A percentile compares a stretch with the other conserved stretches of the same genome.
Evolutionary conservation across 805 yeast genomes (phyloP).

Genomic region (Kuraishia cidri): DNA sequence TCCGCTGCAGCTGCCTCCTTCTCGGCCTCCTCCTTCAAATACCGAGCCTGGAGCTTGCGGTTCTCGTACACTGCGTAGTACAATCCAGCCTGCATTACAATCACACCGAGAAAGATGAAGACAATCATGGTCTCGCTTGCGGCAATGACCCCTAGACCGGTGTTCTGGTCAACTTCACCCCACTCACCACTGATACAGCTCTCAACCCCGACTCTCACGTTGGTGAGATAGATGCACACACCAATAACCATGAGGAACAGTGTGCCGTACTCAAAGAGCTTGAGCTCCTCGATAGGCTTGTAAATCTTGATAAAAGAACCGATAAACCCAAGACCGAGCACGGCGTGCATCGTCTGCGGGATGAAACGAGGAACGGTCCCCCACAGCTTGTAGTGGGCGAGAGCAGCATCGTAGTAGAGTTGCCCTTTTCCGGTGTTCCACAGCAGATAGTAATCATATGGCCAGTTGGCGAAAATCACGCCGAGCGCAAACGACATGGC

Average conservation of each 20-base stretch:
- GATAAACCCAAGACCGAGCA: slow-evolving; percentile 54
- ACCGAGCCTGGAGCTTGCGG: slow-evolving; percentile 13
- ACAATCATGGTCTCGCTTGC: slow-evolving; percentile 79
- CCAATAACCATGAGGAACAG: slow-evolving; percentile 66
- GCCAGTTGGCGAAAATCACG: slow-evolving; percentile 64
- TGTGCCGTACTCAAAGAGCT: slow-evolving; percentile 85
- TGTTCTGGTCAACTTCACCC: slow-evolving; percentile 87
- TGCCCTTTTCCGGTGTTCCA: slow-evolving; percentile 49
- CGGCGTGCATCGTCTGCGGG: slow-evolving; percentile 53
- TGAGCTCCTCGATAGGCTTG: slow-evolving; percentile 79
- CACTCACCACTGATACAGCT: slow-evolving; percentile 67
- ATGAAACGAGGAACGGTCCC: slow-evolving; percentile 53
- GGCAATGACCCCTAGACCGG: slow-evolving; percentile 87
- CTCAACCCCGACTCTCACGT: slow-evolving; percentile 71
- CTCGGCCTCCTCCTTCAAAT: slow-evolving; percentile 12
- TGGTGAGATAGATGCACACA: slow-evolving; percentile 75
- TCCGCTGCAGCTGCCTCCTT: slow-evolving; percentile 1
- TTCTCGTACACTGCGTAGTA: slow-evolving; percentile 56
- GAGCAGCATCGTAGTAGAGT: slow-evolving; percentile 48
- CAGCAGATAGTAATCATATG: slow-evolving; percentile 72
- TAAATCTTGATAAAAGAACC: slow-evolving; percentile 74
- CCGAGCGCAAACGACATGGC: slow-evolving; percentile 78
- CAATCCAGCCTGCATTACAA: slow-evolving; percentile 79
- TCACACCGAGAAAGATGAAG: slow-evolving; percentile 65
- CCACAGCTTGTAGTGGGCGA: slow-evolving; percentile 70